Base-by-base conservation (phyloP, 345 rosid genomes). In the Nasturtium officinale region DNA sequence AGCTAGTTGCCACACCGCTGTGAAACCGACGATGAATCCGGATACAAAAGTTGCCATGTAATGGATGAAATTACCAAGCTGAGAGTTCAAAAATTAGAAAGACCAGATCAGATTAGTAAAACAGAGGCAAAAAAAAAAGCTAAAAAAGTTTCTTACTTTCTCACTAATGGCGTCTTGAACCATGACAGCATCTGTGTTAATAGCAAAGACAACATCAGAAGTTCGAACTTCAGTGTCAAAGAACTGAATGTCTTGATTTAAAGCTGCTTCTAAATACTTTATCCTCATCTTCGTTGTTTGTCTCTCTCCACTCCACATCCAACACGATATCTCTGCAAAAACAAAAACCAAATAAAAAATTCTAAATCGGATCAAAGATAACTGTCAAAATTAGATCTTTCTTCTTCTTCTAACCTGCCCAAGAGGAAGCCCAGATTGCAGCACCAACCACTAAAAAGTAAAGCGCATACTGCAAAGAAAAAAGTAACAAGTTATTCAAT, bases 271-370 rank as follows among this genome's bases (percentile, higher is more conserved):
- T 50, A 95, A 68, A 76, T 90, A 95, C 83, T 89, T 91, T 78
- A 95, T 91, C 83, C 97, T 91, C 99, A 91, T 95, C 90, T 70
- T 95, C 50, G 97, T 95, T 16, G 99, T 70, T 70, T 95, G 99
- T 79, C 99, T 88, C 82, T 91, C 99, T 57, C 99, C 97, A 29
- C 92, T 95, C 99, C 99, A 95, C 99, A 95, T 95, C 97, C 99
- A 95, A 78, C 99, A 95, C 4, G 97, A 95, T 68, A 95, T 95
- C 82, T 95, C 97, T 91, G 86, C 61, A 72, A 57, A 72, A 57
- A 33, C 12, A 32, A 29, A 67, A 25, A 40, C 25, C 25, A 23
- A 8, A 47, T 35, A 3, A 10, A 13, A 43, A 53, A 50, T 21
- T 33, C 67, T 20, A 62, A 69, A 61, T 61, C 61, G 13, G 61